Evolutionary conservation across 1,139 yeast genomes (phyloP).

Genomic region (Yamadazyma sp.): DNA sequence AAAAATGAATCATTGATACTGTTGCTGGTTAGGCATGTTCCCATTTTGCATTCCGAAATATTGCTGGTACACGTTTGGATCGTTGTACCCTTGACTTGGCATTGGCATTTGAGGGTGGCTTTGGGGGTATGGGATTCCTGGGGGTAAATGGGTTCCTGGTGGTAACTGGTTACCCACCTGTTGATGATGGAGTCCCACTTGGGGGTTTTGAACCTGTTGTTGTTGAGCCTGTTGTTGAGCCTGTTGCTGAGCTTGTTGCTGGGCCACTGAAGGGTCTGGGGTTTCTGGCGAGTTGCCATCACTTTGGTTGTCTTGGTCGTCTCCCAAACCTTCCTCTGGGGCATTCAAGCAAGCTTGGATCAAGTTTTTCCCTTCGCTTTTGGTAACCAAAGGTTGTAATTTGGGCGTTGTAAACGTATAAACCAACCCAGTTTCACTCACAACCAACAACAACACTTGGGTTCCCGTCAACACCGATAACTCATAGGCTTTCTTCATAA

Average conservation of each 20-base stretch:
- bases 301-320: slow-evolving; percentile 64
- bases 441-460: slow-evolving; percentile 89
- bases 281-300: slow-evolving; percentile 47
- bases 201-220: slow-evolving; percentile 20
- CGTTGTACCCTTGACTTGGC: slow-evolving; percentile 26
- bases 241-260: slow-evolving; percentile 33
- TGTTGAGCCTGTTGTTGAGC: slow-evolving; percentile 18
- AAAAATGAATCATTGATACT: slow-evolving; percentile 24
- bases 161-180: slow-evolving; percentile 39
- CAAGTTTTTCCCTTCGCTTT: slow-evolving; percentile 93
- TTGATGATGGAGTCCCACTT: slow-evolving; percentile 27
- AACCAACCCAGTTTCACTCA: slow-evolving; percentile 94
- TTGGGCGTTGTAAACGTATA: slow-evolving; percentile 99
- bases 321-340: slow-evolving; percentile 68
- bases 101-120: slow-evolving; percentile 38
- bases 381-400: slow-evolving; percentile 94
- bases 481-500: slow-evolving; percentile 98
- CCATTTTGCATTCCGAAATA: slow-evolving; percentile 57
- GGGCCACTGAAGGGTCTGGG: slow-evolving; percentile 34
- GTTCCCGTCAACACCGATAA: slow-evolving; percentile 94
- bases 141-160: slow-evolving; percentile 49
- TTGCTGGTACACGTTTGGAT: slow-evolving; percentile 55
- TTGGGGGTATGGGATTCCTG: slow-evolving; percentile 44
- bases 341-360: slow-evolving; percentile 97
- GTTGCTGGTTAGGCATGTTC: slow-evolving; percentile 46